Evolutionary conservation across 2,329 filamentous ascomycete species (phyloP).

Genomic region (Ceratocystis eucalypticola): DNA sequence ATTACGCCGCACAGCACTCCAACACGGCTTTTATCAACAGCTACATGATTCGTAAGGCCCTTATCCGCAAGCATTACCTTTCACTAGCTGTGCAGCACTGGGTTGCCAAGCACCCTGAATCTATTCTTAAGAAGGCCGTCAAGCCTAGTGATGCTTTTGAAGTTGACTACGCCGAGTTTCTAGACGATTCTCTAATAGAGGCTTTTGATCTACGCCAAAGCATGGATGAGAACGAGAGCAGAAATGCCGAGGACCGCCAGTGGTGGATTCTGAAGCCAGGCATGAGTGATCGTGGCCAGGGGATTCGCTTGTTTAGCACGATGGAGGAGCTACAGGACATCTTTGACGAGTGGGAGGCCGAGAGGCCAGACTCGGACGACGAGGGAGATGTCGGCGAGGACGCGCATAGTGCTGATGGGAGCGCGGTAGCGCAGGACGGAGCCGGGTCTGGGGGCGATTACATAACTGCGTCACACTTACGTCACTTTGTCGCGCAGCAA

Average conservation of each 20-base stretch:
- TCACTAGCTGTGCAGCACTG: slow-evolving; percentile 72
- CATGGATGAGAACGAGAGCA: slow-evolving; percentile 48
- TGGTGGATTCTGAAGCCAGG: slow-evolving; percentile 99
- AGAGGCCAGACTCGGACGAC: slow-evolving; percentile 50
- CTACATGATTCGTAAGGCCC: slow-evolving; percentile 88
- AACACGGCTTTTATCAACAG: slow-evolving; percentile 61
- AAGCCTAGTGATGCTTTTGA: slow-evolving; percentile 77
- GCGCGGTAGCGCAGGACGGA: slow-evolving; percentile 21
- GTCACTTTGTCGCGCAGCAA: slow-evolving; percentile 90
- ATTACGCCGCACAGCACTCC: slow-evolving; percentile 51
- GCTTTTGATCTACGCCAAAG: slow-evolving; percentile 76
- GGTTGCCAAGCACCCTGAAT: slow-evolving; percentile 68
- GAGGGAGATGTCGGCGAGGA: slow-evolving; percentile 35
- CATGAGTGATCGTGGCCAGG: slow-evolving; percentile 93
- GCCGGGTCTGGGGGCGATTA: slow-evolving; percentile 32
- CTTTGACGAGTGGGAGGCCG: slow-evolving; percentile 82
- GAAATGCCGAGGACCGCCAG: slow-evolving; percentile 37
- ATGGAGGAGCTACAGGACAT: slow-evolving; percentile 73
- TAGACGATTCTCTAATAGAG: slow-evolving; percentile 85
- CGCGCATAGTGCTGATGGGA: slow-evolving; percentile 1
- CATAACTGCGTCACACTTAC: slow-evolving; percentile 77
- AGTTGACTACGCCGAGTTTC: slow-evolving; percentile 89
- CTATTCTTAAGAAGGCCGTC: slow-evolving; percentile 54
- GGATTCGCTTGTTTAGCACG: slow-evolving; percentile 76
- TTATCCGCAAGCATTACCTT: slow-evolving; percentile 93